Conservation (phyloP, 78 protist species). For the Anaeramoeba flamelloides region DNA sequence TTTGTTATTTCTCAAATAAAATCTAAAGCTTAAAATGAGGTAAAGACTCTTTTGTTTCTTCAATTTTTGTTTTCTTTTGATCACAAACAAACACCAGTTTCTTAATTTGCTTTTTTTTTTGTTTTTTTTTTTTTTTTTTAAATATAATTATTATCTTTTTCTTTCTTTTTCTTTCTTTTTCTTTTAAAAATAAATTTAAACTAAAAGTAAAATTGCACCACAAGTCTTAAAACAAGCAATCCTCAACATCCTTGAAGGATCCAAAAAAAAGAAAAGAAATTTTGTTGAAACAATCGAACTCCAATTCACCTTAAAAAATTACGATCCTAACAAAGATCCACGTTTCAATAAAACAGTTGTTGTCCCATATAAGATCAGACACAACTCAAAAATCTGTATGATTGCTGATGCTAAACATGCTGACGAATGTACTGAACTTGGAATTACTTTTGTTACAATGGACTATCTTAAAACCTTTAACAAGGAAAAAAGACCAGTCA, state of each 20-base stretch:
- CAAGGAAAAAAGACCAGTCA: slow-evolving; percentile 95
- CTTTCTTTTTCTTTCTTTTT: too few species aligned
- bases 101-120: too few species aligned
- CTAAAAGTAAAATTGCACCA: slow-evolving; percentile 13
- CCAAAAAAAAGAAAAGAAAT: slow-evolving; percentile 28
- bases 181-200: too few species aligned
- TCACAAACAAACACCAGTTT: too few species aligned
- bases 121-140: too few species aligned
- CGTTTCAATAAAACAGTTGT: slow-evolving; percentile 87
- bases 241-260: neutral
- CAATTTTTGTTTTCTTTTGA: too few species aligned
- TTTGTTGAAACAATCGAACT: slow-evolving; percentile 94
- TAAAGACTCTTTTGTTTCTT: too few species aligned
- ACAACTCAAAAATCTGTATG: slow-evolving; percentile 60
- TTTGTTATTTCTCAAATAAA: too few species aligned
- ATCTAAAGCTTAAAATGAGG: too few species aligned
- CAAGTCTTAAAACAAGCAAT: slow-evolving; percentile 8
- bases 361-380: slow-evolving; percentile 37
- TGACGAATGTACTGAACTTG: slow-evolving; percentile 56
- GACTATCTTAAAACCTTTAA: slow-evolving; percentile 93
- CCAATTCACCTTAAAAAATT: slow-evolving; percentile 91
- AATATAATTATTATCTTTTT: too few species aligned
- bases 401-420: slow-evolving; percentile 79
- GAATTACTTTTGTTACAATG: slow-evolving; percentile 59
- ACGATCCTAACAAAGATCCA: slow-evolving; percentile 96